Evolutionary conservation across 1,284 basidiomycete species (phyloP), one percentile per base, ranked within the genome.

Genomic region (Chondrostereum purpureum): DNA sequence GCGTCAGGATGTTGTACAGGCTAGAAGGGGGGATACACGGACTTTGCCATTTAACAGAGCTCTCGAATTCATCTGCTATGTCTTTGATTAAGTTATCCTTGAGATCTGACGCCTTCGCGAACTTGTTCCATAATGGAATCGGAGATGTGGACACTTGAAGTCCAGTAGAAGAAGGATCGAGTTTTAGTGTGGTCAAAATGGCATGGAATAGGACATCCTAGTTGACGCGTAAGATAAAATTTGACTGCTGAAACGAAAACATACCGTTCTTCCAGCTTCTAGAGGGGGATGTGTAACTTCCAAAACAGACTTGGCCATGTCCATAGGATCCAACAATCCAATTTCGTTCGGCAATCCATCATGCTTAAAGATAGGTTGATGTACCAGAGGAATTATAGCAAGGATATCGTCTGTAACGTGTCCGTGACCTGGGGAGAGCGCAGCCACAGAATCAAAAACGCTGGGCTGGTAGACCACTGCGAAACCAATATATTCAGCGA

Each of bases 31-130:
- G n/a, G n/a, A n/a, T n/a, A n/a, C 31, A 59, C 64, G 42, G n/a
- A 73, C 72, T 60, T 61, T 76, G 73, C 73, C 74, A 77, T 48
- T 61, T 61, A 4, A 74, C 57, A 3, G 73, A 65, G 50, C 66
- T 75, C 5, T 56, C 53, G 6, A 71, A 62, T 47, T 74, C 70
- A 13, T 60, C 48, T 5, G 58, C 63, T 14, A 73, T 73, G 17
- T 70, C 67, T 34, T 58, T 46, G 14, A 61, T 54, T 18, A 73
- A 53, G 1, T 53, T 55, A n/a, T 58, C 52, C 12, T 67, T 59
- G 24, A 77, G 55, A 12, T 64, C 57, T 31, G 59, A 56, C 37
- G 59, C 59, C 2, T 49, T 46, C 1, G 66, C 67, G 51, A 67
- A 75, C 27, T 62, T 60, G 18, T 66, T 51, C 75, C 75, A 77